Evolutionary conservation across 2,329 filamentous ascomycete species (phyloP).

Genomic region (Leptodontidium sp.): DNA sequence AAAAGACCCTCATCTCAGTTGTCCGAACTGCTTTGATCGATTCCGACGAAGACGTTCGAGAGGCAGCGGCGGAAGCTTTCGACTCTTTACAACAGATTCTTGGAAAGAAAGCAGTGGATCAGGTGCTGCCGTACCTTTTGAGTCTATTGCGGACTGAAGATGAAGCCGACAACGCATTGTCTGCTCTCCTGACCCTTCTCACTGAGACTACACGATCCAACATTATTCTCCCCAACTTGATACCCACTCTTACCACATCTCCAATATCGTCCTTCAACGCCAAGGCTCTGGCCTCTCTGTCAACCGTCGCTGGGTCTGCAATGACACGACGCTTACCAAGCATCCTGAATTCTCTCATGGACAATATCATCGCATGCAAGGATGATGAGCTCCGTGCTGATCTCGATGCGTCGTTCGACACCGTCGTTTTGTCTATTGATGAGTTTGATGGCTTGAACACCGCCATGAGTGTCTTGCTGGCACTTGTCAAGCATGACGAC

Average conservation of each 20-base stretch:
- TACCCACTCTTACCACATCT: constrained; percentile 88
- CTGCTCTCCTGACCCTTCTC: constrained; percentile 90
- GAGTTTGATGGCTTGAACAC: constrained; percentile 96
- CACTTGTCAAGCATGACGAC: constrained; percentile 90
- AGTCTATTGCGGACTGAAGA: constrained; percentile 86
- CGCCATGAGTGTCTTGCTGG: constrained; percentile 91
- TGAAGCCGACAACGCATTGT: constrained; percentile 89
- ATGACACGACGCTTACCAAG: constrained; percentile 91
- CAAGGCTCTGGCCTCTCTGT: constrained; percentile 88
- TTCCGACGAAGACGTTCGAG: constrained; percentile 86
- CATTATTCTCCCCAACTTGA: constrained; percentile 94
- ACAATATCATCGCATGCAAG: constrained; percentile 82
- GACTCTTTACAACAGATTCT: constrained; percentile 93
- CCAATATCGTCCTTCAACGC: constrained; percentile 97
- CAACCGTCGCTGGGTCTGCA: constrained; percentile 86
- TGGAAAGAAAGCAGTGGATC: constrained; percentile 93
- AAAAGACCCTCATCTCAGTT: constrained; percentile 93
- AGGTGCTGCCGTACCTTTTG: constrained; percentile 91
- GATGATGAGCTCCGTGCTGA: constrained; percentile 79
- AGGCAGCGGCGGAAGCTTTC: constrained; percentile 96
- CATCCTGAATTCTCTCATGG: constrained; percentile 93
- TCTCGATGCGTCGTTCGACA: constrained; percentile 83
- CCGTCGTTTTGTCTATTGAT: constrained; percentile 90
- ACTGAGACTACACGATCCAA: constrained; percentile 94
- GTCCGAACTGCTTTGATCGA: constrained; percentile 93